phyloP scores from a whole-genome alignment of 2,329 filamentous ascomycete species.

The Zymoseptoria crescenta region DNA sequence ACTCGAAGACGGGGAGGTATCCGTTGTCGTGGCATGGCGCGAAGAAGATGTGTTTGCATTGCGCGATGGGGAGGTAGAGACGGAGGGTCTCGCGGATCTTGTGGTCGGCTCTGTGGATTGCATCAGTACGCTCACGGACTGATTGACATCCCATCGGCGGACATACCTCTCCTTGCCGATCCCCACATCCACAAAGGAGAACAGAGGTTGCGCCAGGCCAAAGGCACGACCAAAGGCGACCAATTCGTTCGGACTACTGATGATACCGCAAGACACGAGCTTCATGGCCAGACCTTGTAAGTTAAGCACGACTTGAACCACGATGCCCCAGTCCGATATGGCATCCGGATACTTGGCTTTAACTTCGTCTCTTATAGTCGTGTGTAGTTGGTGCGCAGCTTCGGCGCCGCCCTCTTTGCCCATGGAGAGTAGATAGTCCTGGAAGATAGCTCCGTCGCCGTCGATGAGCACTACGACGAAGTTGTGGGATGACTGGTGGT shows the following conservation, averaged over 20 bases:
- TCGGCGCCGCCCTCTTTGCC: constrained; percentile 40
- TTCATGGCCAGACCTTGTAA: constrained; percentile 39
- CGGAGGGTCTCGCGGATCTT: constrained; percentile 41
- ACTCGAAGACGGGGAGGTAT: constrained; percentile 36
- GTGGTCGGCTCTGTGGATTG: constrained; percentile 34
- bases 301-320: constrained; percentile 42
- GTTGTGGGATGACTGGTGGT: constrained; percentile 27
- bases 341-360: constrained; percentile 32
- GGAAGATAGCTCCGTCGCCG: constrained; percentile 42
- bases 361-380: constrained; percentile 37
- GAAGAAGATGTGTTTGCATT: constrained; percentile 41
- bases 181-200: constrained; percentile 43
- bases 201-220: constrained; percentile 37
- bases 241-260: constrained; percentile 34
- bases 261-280: constrained; percentile 34
- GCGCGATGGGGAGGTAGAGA: constrained; percentile 39
- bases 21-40: constrained; percentile 42
- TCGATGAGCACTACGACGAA: constrained; percentile 43
- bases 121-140: background rate
- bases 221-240: constrained; percentile 38
- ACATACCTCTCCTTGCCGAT: constrained; percentile 34
- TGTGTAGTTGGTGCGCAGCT: constrained; percentile 37
- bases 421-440: constrained; percentile 36
- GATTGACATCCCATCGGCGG: background rate
- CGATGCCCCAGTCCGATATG: constrained; percentile 37